phyloP scores from a whole-genome alignment of 768 basidiomycete genomes.

The Suillus plorans region DNA sequence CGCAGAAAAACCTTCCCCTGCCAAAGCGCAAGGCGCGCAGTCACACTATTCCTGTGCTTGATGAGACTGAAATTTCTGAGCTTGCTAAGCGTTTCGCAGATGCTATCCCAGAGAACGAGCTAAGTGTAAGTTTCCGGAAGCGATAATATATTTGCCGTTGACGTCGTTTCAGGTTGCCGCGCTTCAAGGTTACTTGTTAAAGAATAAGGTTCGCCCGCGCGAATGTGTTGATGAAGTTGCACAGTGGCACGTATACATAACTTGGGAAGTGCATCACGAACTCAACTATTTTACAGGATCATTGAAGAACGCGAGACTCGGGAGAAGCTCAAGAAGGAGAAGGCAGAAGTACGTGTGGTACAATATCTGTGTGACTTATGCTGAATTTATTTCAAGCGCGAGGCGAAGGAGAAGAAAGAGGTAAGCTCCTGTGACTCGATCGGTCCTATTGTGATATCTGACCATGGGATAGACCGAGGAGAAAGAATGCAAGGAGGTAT shows the following conservation, averaged over 20 bases:
- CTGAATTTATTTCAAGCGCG: slow-evolving; percentile 48
- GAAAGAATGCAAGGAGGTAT: slow-evolving; percentile 60
- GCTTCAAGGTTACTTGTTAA: slow-evolving; percentile 83
- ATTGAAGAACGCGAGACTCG: slow-evolving; percentile 79
- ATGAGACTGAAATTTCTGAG: slow-evolving; percentile 71
- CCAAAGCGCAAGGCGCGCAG: slow-evolving; percentile 60
- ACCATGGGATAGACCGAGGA: slow-evolving; percentile 51
- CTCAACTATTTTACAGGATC: slow-evolving; percentile 38
- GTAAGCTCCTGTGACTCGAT: slow-evolving; percentile 24
- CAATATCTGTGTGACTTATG: not conserved
- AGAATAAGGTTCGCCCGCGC: slow-evolving; percentile 87
- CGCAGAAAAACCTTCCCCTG: slow-evolving; percentile 65
- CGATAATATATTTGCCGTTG: not conserved
- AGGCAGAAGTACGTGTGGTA: slow-evolving; percentile 45
- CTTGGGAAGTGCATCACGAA: slow-evolving; percentile 11
- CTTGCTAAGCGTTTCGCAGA: slow-evolving; percentile 83
- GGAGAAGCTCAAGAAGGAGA: slow-evolving; percentile 83
- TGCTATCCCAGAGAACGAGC: slow-evolving; percentile 82
- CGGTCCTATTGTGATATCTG: slow-evolving; percentile 1
- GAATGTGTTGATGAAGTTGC: slow-evolving; percentile 81
- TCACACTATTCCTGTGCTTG: slow-evolving; percentile 65
- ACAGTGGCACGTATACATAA: slow-evolving; percentile 52
- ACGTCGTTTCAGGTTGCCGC: slow-evolving; percentile 60
- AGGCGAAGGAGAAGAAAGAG: slow-evolving; percentile 80
- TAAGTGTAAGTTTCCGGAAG: slow-evolving; percentile 59